Evolutionary conservation across 192 early-diverging fungal genomes (phyloP).

Genomic region (Entomortierella lignicola): DNA sequence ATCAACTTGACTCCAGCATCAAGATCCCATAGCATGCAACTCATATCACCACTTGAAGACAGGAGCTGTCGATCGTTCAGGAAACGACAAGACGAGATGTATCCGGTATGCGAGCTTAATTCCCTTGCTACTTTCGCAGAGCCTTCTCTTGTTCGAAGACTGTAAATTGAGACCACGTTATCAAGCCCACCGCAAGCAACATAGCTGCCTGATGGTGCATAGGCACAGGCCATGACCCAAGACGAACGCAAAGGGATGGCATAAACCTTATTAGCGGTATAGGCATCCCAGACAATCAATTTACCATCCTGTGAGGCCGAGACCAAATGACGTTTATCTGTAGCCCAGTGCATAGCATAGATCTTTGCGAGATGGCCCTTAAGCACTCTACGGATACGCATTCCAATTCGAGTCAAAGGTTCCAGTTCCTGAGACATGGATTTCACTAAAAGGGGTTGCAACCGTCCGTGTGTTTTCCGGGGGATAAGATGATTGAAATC

Average conservation of each 20-base stretch:
- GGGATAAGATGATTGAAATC: not conserved
- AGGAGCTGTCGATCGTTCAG: slow-evolving; percentile 97
- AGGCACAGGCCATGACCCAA: slow-evolving; percentile 99
- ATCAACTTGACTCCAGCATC: slow-evolving; percentile 97
- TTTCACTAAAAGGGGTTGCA: slow-evolving; percentile 70
- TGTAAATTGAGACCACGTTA: slow-evolving; percentile 99
- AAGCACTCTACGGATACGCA: slow-evolving; percentile 96
- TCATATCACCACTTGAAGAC: slow-evolving; percentile 97
- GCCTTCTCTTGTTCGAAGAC: slow-evolving; percentile 94
- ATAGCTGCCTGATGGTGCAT: slow-evolving; percentile 97
- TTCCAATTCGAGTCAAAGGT: slow-evolving; percentile 88
- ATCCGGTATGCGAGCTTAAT: slow-evolving; percentile 95
- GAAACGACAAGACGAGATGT: slow-evolving; percentile 98
- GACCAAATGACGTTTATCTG: slow-evolving; percentile 96
- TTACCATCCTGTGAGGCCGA: slow-evolving; percentile 99
- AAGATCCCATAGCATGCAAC: slow-evolving; percentile 99
- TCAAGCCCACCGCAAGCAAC: slow-evolving; percentile 99
- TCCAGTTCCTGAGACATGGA: slow-evolving; percentile 90
- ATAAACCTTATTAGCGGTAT: slow-evolving; percentile 98
- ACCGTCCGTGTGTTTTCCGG: not conserved
- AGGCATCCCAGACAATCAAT: slow-evolving; percentile 99
- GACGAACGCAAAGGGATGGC: slow-evolving; percentile 98
- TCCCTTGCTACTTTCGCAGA: slow-evolving; percentile 94
- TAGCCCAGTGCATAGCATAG: slow-evolving; percentile 99
- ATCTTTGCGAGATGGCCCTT: slow-evolving; percentile 99